phyloP scores from a whole-genome alignment of 2,329 filamentous ascomycete species.

The Aureobasidium melanogenum region DNA sequence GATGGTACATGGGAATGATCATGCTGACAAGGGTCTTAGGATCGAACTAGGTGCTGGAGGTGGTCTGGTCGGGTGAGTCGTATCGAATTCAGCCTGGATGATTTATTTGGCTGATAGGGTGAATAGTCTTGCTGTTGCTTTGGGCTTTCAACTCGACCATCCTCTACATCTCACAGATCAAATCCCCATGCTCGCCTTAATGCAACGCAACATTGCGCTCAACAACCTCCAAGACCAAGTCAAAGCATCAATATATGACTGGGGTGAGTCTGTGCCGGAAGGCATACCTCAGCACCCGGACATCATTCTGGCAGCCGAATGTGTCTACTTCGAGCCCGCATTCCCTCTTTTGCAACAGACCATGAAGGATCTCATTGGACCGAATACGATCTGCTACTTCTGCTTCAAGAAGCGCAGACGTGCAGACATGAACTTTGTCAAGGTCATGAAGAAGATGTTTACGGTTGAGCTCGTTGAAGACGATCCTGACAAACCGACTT shows the following conservation, averaged over 20 bases:
- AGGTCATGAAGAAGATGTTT: slow-evolving; percentile 41
- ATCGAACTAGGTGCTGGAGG: slow-evolving; percentile 88
- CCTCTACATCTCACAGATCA: slow-evolving; percentile 82
- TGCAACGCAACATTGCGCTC: slow-evolving; percentile 77
- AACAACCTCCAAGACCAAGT: slow-evolving; percentile 61
- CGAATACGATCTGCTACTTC: slow-evolving; percentile 64
- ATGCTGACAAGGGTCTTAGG: slow-evolving; percentile 37
- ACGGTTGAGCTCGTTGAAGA: slow-evolving; percentile 38
- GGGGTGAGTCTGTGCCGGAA: slow-evolving; percentile 45
- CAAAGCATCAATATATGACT: slow-evolving; percentile 66
- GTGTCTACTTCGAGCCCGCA: slow-evolving; percentile 93
- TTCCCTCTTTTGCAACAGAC: slow-evolving; percentile 82
- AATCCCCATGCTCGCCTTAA: slow-evolving; percentile 71
- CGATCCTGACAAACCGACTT: slow-evolving; percentile 38
- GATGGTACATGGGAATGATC: background rate
- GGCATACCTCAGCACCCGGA: slow-evolving; percentile 52
- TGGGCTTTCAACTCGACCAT: slow-evolving; percentile 43
- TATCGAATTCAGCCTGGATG: background rate
- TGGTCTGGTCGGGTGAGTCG: slow-evolving; percentile 61
- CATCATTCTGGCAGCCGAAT: slow-evolving; percentile 88
- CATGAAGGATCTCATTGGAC: slow-evolving; percentile 61
- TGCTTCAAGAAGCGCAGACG: slow-evolving; percentile 90
- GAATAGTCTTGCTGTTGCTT: slow-evolving; percentile 47
- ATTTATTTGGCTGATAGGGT: background rate
- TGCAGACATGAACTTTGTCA: slow-evolving; percentile 50